Evolutionary conservation across 2,329 filamentous ascomycete species (phyloP), one percentile per base, ranked within the genome.

Genomic region (Ophiostoma montium): DNA sequence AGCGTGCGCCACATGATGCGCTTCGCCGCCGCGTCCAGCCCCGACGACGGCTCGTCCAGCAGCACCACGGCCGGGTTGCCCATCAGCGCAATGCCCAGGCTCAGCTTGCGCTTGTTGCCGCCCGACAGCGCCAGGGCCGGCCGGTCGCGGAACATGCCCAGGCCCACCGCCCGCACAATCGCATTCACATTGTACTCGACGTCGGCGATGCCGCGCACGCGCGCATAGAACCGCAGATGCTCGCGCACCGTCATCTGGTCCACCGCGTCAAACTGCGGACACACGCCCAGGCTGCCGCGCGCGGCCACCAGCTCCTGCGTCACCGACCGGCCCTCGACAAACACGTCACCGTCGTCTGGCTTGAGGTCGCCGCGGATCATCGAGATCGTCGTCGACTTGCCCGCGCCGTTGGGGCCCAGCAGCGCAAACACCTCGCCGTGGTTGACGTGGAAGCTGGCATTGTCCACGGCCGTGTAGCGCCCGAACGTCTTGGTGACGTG

Each of bases 81-180:
- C 75, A 95, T 94, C 1, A 96, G 69, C 0, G 90, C 89, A 49
- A 95, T 94, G 3, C 84, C 89, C 0, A 95, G 74, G 16, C 80
- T 86, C 1, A 96, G 70, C 64, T 95, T 96, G n/a, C 89, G 75
- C 68, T 94, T 94, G 67, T 95, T 95, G 30, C 90, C 90, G 9
- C 90, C 89, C 0, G 84, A 90, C 0, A 95, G 73, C 42, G 84
- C 83, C 49, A 76, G 73, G 0, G 86, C 89, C 74, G 90, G 86
- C 23, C 87, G 77, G 8, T 77, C 71, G 3, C 76, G 69, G 65
- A 88, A 94, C 0, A 75, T 71, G 7, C 72, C 66, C 0, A 95
- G 71, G 0, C 88, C 87, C 1, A 95, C 88, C 1, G 88, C 88
- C 33, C 75, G 70, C n/a, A 95, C 70, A 5, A 95, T 79, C 30